Evolutionary conservation across 768 basidiomycete genomes (phyloP), one percentile per base, ranked within the genome.

Genomic region (Lyophyllum decastes): DNA sequence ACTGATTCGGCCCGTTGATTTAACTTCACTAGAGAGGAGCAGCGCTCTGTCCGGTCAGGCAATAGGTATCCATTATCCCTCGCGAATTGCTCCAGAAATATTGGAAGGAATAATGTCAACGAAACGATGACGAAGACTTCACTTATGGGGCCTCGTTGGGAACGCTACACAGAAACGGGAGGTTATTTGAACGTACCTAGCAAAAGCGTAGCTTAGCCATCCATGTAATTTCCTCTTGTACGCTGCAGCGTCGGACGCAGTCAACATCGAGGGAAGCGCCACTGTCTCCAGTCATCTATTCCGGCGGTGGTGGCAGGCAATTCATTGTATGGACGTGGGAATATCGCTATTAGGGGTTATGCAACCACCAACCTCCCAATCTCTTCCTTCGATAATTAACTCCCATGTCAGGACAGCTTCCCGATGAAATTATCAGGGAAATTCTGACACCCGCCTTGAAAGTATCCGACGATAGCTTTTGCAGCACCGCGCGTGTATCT

Each of bases 11-110:
- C 50, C 14, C 59, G 65, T 11, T 46, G 52, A 51, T 58, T 65
- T 7, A 65, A 54, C 16, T 60, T 56, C n/a, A 60, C 61, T 5
- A 63, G 46, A 3, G 70, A 59, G 7, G 75, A 71, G 67, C 95
- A 96, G 4, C 82, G 84, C n/a, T 73, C 60, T 0, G 75, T 81
- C 60, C 81, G 82, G 55, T 89, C 89, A 0, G 92, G 92, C 17
- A 87, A 74, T 1, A 92, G 69, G 64, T 79, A 91, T 0, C 94
- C 94, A 69, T 95, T 92, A 72, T 95, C 93, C 58, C 93, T 74
- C 2, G 94, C 94, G 61, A 95, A 93, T 71, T 95, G 94, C 70
- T 91, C 90, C 8, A 92, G 75, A 68, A 87, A 90, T 63, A 94
- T 89, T 2, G 92, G 91, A 1, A 94, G 78, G 66, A 94, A 93